These are phyloP conservation scores for Nothomitra cinnamomea DNA, from an alignment of 2,329 filamentous ascomycete species.

Conservation along the genomic window DNA sequence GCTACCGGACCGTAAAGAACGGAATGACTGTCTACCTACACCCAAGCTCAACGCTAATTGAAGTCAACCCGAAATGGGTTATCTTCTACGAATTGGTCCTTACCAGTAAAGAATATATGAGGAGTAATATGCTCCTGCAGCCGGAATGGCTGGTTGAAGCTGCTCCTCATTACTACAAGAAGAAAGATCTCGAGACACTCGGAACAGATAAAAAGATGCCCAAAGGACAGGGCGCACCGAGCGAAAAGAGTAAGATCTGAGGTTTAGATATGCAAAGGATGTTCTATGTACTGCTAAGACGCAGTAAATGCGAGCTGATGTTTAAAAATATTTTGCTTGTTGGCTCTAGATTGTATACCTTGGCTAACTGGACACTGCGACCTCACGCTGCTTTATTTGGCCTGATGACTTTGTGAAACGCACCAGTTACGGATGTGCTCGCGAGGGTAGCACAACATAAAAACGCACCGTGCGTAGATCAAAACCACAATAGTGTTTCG, in stretches of 20 bases:
- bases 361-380: too few species aligned
- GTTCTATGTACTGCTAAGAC: too few species aligned
- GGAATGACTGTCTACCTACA: constrained; percentile 83
- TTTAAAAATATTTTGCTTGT: too few species aligned
- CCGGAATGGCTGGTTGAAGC: constrained; percentile 65
- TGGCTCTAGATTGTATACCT: too few species aligned
- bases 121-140: constrained; percentile 71
- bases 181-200: constrained; percentile 69
- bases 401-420: too few species aligned
- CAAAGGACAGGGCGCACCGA: constrained; percentile 33
- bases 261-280: neutral
- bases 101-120: constrained; percentile 84
- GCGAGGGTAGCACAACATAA: too few species aligned
- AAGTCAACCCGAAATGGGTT: constrained; percentile 68
- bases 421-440: too few species aligned
- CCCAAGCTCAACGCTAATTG: constrained; percentile 66
- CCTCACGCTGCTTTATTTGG: too few species aligned
- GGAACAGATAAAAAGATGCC: constrained; percentile 61
- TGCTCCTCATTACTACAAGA: constrained; percentile 89
- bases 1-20: constrained; percentile 83
- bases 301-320: too few species aligned
- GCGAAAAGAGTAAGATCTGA: constrained; percentile 21
- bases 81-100: constrained; percentile 74
- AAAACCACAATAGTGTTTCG: too few species aligned
- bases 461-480: too few species aligned